Evolutionary conservation across 345 rosid species (phyloP).

Genomic region (Triadica sebifera): DNA sequence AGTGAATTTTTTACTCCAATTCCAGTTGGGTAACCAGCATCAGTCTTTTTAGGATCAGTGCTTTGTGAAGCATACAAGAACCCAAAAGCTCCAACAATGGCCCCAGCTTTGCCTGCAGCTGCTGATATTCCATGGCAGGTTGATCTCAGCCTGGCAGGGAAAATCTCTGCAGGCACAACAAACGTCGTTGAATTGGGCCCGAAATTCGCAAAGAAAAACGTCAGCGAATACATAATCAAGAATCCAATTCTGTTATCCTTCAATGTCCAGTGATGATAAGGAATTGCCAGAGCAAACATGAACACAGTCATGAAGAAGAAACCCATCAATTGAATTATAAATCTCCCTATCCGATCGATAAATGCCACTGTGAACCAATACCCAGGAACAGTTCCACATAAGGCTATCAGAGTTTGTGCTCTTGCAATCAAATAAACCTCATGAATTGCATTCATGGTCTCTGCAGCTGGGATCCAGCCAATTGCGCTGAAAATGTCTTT

Average conservation of each 20-base stretch:
- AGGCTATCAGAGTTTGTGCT: conserved; percentile 22
- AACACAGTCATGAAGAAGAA: conserved; percentile 24
- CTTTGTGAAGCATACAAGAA: conserved; percentile 23
- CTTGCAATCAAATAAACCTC: conserved; percentile 17
- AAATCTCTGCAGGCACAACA: conserved; percentile 22
- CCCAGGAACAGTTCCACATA: conserved; percentile 23
- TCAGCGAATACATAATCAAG: conserved; percentile 18
- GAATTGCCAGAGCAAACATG: conserved; percentile 19
- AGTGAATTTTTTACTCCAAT: conserved; percentile 19
- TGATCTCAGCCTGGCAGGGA: conserved; percentile 19
- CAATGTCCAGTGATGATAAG: conserved; percentile 20
- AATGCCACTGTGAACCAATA: conserved; percentile 22
- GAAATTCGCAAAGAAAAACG: conserved; percentile 22
- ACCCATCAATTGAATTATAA: conserved; percentile 20
- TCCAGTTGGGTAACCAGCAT: conserved; percentile 20
- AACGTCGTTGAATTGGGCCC: conserved; percentile 25
- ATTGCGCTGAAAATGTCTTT: conserved; percentile 21
- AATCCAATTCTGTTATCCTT: conserved; percentile 16
- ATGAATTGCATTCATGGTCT: conserved; percentile 19
- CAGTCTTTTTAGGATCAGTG: conserved; percentile 16
- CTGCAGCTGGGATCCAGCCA: conserved; percentile 20
- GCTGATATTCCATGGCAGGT: conserved; percentile 26
- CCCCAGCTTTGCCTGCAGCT: conserved; percentile 19
- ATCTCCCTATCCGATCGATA: conserved; percentile 15
- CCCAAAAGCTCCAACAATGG: conserved; percentile 20